Conservation (phyloP, 1,284 basidiomycete genomes). For the Cutaneotrichosporon sp. region DNA sequence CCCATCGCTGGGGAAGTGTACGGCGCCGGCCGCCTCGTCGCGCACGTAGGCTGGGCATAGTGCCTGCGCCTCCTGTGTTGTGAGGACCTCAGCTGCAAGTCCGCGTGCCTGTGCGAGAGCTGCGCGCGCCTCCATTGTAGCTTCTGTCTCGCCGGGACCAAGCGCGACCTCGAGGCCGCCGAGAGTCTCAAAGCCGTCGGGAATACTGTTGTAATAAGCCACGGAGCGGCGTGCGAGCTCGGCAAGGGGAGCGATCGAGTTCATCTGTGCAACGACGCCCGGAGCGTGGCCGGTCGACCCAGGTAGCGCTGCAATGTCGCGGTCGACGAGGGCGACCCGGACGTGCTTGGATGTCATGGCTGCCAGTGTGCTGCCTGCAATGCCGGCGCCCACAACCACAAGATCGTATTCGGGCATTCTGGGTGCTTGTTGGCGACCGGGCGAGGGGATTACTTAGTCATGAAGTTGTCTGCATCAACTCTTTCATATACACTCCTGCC, state of each 20-base stretch:
- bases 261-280: slow-evolving; percentile 29
- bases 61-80: slow-evolving; percentile 9
- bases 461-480: no score
- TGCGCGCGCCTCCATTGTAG: background rate
- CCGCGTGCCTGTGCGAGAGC: slow-evolving; percentile 12
- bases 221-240: slow-evolving; percentile 26
- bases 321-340: slow-evolving; percentile 51
- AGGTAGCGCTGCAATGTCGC: slow-evolving; percentile 18
- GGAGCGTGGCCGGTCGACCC: slow-evolving; percentile 33
- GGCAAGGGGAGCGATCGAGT: slow-evolving; percentile 20
- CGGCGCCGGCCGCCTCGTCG: slow-evolving; percentile 1
- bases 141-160: background rate
- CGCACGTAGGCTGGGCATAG: slow-evolving; percentile 19
- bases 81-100: slow-evolving; percentile 14
- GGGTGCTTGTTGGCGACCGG: no score
- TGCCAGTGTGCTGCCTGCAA: slow-evolving; percentile 41
- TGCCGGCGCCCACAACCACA: slow-evolving; percentile 27
- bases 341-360: slow-evolving; percentile 49
- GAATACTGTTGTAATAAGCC: slow-evolving; percentile 14
- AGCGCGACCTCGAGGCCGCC: slow-evolving; percentile 24
- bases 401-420: slow-evolving; percentile 18
- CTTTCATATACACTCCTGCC: background rate
- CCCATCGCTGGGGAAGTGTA: slow-evolving; percentile 23
- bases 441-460: no score
- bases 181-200: slow-evolving; percentile 18